Evolutionary conservation across 306 rosid species (phyloP).

Genomic region (Citrullus mucosospermus): DNA sequence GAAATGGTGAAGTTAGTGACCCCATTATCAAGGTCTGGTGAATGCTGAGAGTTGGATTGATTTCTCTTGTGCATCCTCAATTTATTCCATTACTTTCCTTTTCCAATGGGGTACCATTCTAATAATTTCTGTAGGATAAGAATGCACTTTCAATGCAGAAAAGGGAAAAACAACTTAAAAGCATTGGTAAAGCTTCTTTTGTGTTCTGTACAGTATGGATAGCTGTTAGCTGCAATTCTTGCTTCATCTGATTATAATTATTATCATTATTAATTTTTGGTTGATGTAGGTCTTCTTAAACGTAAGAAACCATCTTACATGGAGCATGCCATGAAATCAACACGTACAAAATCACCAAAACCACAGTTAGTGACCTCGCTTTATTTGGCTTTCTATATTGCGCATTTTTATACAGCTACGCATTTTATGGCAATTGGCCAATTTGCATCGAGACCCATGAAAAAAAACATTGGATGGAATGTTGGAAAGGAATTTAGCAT

Average conservation of each 20-base stretch:
- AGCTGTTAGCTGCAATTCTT: not conserved
- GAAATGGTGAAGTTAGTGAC: conserved; percentile 93
- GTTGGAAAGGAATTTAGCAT: not conserved
- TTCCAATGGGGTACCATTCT: not conserved
- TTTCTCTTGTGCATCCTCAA: not conserved
- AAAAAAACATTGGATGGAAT: not conserved
- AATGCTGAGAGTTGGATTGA: conserved; percentile 12
- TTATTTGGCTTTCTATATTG: not conserved
- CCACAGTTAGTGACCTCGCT: conserved; percentile 60
- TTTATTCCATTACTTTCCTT: not conserved
- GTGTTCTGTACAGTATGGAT: not conserved
- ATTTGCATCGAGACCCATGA: not conserved
- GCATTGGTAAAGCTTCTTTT: conserved; percentile 45
- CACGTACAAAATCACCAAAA: conserved; percentile 61
- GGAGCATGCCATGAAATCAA: conserved; percentile 62
- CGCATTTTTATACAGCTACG: conserved; percentile 1
- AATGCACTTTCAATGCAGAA: conserved; percentile 54
- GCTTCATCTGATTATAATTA: conserved; percentile 2
- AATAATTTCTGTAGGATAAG: conserved; percentile 52
- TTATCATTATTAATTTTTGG: not conserved
- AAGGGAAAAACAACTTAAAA: conserved; percentile 91
- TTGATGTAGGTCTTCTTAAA: conserved; percentile 60
- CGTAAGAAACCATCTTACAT: conserved; percentile 69
- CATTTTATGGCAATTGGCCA: not conserved
- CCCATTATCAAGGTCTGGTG: conserved; percentile 77